Evolutionary conservation across 1,284 basidiomycete species (phyloP).

Genomic region (Paramarasmius palmivorus): DNA sequence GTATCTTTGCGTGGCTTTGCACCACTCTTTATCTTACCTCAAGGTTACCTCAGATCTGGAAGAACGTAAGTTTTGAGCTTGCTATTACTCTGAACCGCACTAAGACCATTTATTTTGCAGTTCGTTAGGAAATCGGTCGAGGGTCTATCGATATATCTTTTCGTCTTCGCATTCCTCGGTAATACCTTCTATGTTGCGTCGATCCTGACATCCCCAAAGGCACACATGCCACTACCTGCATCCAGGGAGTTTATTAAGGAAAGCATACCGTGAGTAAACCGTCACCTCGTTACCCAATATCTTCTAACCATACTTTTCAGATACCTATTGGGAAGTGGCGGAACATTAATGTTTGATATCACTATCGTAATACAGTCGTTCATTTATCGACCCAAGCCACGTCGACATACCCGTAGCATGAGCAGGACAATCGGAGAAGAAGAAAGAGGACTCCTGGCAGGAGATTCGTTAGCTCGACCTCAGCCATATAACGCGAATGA

Average conservation of each 20-base stretch:
- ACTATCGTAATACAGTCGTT: slow-evolving; percentile 68
- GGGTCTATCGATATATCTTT: slow-evolving; percentile 91
- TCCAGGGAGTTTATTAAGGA: slow-evolving; percentile 65
- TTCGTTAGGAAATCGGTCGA: slow-evolving; percentile 90
- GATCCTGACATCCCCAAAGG: slow-evolving; percentile 68
- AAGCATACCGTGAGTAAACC: slow-evolving; percentile 67
- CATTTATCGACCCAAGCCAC: slow-evolving; percentile 45
- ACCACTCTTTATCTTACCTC: slow-evolving; percentile 90
- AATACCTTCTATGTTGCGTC: slow-evolving; percentile 90
- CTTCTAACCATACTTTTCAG: slow-evolving; percentile 35
- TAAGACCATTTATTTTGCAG: slow-evolving; percentile 38
- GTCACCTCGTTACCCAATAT: slow-evolving; percentile 11
- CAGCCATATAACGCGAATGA: slow-evolving; percentile 4
- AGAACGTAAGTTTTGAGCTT: slow-evolving; percentile 72
- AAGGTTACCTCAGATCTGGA: slow-evolving; percentile 94
- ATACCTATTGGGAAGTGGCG: slow-evolving; percentile 84
- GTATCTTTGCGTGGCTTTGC: slow-evolving; percentile 90
- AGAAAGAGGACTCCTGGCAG: slow-evolving; percentile 14
- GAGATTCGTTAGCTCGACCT: slow-evolving; percentile 8
- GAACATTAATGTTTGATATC: slow-evolving; percentile 88
- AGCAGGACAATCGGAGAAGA: slow-evolving; percentile 20
- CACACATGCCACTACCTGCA: slow-evolving; percentile 50
- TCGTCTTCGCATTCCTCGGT: slow-evolving; percentile 89
- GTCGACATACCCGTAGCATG: slow-evolving; percentile 27
- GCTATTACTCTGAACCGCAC: slow-evolving; percentile 1